Evolutionary conservation across 257 asterid species (phyloP).

Genomic region (Petunia axillaris): DNA sequence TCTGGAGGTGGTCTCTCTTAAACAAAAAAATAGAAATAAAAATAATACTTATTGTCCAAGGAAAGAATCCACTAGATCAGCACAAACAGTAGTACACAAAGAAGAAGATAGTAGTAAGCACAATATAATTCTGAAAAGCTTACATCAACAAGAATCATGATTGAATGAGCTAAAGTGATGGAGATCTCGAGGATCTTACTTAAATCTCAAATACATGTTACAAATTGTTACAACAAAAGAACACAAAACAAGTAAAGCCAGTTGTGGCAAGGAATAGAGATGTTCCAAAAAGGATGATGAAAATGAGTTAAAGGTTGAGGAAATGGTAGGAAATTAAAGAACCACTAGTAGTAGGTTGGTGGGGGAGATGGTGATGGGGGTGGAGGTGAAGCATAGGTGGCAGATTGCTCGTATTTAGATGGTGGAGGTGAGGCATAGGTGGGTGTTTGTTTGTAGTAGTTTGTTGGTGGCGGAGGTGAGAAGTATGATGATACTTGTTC

Average conservation of each 20-base stretch:
- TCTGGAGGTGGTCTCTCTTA: no score
- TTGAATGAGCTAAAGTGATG: background rate
- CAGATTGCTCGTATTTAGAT: background rate
- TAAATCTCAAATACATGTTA: background rate
- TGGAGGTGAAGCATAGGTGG: constrained; percentile 19
- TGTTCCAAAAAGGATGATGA: constrained; percentile 19
- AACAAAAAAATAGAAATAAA: no score
- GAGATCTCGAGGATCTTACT: constrained; percentile 6
- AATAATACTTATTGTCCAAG: background rate
- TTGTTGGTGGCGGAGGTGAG: constrained; percentile 13
- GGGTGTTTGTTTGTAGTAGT: background rate
- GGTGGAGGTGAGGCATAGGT: constrained; percentile 10
- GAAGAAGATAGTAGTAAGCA: background rate
- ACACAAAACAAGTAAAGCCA: background rate
- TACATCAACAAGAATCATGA: background rate
- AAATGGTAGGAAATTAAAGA: background rate
- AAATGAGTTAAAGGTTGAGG: background rate
- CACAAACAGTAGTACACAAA: background rate
- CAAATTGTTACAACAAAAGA: background rate
- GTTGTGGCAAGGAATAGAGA: no score
- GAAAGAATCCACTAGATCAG: background rate
- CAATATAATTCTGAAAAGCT: background rate
- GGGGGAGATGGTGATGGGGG: constrained; percentile 17
- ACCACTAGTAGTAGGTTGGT: background rate
- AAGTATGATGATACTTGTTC: background rate